Evolutionary conservation across 768 basidiomycete species (phyloP).

Genomic region (Lactifluus piperatus): DNA sequence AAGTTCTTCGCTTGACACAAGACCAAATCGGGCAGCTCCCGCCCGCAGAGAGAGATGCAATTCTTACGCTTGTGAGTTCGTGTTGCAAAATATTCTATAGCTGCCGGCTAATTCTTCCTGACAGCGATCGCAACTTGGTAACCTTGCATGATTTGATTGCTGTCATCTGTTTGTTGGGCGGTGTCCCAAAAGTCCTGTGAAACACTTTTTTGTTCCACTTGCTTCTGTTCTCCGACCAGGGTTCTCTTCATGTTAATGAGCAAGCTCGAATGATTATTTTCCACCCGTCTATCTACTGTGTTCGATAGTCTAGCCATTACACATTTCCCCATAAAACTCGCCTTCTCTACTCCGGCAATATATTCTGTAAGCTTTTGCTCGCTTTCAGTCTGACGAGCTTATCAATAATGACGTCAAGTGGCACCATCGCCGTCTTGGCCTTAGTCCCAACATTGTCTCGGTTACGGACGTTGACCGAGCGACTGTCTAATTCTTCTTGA

Average conservation of each 20-base stretch:
- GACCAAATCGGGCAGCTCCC: constrained; percentile 81
- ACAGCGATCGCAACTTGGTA: constrained; percentile 18
- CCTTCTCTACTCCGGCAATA: constrained; percentile 29
- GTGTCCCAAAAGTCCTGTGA: background rate
- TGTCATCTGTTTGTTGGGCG: background rate
- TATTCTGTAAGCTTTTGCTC: constrained; percentile 44
- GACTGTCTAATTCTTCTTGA: constrained; percentile 77
- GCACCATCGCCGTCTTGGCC: constrained; percentile 63
- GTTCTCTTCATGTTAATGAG: background rate
- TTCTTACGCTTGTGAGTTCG: constrained; percentile 28
- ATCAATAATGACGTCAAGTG: constrained; percentile 59
- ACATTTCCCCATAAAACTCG: background rate
- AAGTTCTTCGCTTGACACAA: constrained; percentile 72
- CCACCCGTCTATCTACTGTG: background rate
- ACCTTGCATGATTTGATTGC: constrained; percentile 4
- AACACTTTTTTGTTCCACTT: background rate
- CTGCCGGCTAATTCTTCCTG: background rate
- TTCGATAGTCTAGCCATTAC: background rate
- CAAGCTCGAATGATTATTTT: background rate
- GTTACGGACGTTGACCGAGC: constrained; percentile 92
- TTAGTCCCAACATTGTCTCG: constrained; percentile 89
- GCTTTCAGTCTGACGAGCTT: constrained; percentile 70
- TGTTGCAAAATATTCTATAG: background rate
- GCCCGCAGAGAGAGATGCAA: constrained; percentile 67
- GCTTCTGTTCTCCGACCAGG: background rate